Base-by-base conservation (phyloP, 805 yeast genomes). In the Wickerhamiella kurtzmanii region DNA sequence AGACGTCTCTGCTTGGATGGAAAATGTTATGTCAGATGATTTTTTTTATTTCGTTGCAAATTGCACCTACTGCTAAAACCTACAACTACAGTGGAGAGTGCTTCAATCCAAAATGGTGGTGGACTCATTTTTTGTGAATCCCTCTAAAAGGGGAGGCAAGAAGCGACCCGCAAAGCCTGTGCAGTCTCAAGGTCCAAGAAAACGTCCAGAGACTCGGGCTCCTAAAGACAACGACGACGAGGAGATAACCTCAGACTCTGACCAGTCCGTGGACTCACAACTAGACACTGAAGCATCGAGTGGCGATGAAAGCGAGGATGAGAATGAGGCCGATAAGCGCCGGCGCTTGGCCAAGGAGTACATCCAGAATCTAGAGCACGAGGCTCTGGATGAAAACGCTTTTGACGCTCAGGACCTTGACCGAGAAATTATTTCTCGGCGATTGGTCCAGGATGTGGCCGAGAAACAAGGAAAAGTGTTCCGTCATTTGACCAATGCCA, bases 281-380 rank as follows among this genome's bases (percentile, higher is more conserved):
- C 11, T 25, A 11, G 57, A 80, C n/a, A 82, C 79, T 54, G 76
- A 74, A 15, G 77, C 82, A 13, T 89, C 81, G 28, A 92, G 80
- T 54, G 94, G 81, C 55, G 76, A 78, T 53, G 76, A 69, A 15
- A 71, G 69, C n/a, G 97, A 89, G 64, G 76, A 76, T 45, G 92
- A 88, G 6, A 76, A 77, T 43, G 94, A 88, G 6, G 94, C 95
- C 0, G 98, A 92, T 59, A 87, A 85, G 64, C 77, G 98, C 64
- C 76, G 98, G 65, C 72, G 97, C 59, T 71, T 92, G 50, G 97
- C 97, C 16, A 87, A 87, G 64, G 92, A 88, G 64, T 92, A 92
- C 63, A 68, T 92, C 52, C 87, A 81, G 41, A 82, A 82, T 58
- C 66, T 92, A 58, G 77, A 82, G 60, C 65, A 69, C 2, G 85